Evolutionary conservation across 106 monocot genomes (phyloP), one percentile per base, ranked within the genome.

Genomic region (Ottelia alismoides): DNA sequence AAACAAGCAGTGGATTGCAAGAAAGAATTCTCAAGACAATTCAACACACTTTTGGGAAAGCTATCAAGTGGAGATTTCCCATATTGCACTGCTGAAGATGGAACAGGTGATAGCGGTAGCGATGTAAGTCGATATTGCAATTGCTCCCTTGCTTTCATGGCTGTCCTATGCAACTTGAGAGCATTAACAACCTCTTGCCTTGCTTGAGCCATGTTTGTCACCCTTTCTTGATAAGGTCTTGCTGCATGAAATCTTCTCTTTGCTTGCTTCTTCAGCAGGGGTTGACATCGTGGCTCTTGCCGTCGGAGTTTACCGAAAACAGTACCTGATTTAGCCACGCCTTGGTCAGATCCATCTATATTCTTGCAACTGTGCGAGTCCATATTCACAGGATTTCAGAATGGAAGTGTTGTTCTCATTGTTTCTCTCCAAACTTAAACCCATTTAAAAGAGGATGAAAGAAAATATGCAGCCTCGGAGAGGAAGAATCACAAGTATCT

Each of bases 131-230:
- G 55, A 18, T 71, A 68, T 11, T 79, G 67, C 22, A 72, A 69
- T 28, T 72, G 71, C 30, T 80, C 70, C 1, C 56, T 74, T 46
- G 79, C 79, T 70, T 75, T 88, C 83, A 94, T 94, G 30, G 88
- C 20, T 28, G 88, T 84, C 64, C 94, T 80, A 53, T 94, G 94
- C 48, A 76, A 61, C 51, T 81, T 88, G 59, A 94, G 83, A 1
- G 94, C 94, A 27, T 87, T 75, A 1, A 84, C 88, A 30, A 94
- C 84, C 73, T 94, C 94, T 74, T 81, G 64, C 57, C 94, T 75
- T 0, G 88, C 94, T 57, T 94, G 88, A 0, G 94, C 94, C 94
- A 94, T 84, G 46, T 94, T 94, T 4, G 81, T 57, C 24, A 88
- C 62, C 63, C 80, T 77, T 45, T 87, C 80, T 61, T 87, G 87